Evolutionary conservation across 2,329 filamentous ascomycete genomes (phyloP), one percentile per base, ranked within the genome.

Genomic region (Didymellaceae sp.): DNA sequence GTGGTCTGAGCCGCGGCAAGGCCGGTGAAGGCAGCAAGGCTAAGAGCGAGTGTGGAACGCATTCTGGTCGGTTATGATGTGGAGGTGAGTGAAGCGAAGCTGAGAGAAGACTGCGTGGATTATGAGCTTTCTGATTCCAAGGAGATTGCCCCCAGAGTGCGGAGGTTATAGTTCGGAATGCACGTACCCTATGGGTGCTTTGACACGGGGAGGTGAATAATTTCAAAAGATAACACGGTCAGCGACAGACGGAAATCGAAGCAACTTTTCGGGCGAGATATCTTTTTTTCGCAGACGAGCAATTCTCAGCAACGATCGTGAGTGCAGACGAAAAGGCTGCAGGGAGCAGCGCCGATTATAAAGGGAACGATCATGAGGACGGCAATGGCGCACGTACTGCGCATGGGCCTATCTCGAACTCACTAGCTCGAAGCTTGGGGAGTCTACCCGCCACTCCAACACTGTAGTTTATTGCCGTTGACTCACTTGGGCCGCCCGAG

Each of bases 31-130:
- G 82, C 83, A 44, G 74, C 61, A 32, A 74, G 39, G 61, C 81
- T 70, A 57, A 84, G 80, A 73, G 86, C 63, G 58, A 83, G 59
- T 53, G 79, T 74, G 63, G 71, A 70, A 68, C 70, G 77, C 77
- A 80, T 80, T 44, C 28, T 74, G 69, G 8, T n/a, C 14, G 44
- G 25, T 43, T 37, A 13, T 34, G 49, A 46, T 58, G 38, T 50
- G 53, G 43, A 20, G 45, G 38, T 39, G 26, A 11, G 21, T 33
- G 33, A 20, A 41, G 31, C 45, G 53, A 30, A 7, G 13, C 40
- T 37, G 35, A 41, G 37, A 41, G 35, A 24, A 35, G 26, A 16
- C 30, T 33, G 51, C n/a, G 28, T 21, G 14, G 21, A 30, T 31
- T 14, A 31, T 41, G 46, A 52, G 32, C 39, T 52, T 42, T 47